Conservation (phyloP, 148 eudicot genomes). For the Rhododendron kiyosumense region DNA sequence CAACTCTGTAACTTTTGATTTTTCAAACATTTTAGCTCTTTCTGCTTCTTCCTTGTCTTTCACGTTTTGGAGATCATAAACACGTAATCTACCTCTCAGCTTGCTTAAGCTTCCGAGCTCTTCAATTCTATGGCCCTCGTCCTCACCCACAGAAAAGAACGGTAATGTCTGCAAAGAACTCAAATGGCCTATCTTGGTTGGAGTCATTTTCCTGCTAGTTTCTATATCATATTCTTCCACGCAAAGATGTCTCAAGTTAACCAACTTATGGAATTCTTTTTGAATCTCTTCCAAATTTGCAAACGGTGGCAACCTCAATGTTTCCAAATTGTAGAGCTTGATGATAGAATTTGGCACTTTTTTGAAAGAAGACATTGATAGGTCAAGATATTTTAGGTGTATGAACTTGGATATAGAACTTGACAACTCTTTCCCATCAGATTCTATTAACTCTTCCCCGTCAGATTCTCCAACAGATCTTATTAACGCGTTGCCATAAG, state of each 20-base stretch:
- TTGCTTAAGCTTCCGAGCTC: not conserved
- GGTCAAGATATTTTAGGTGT: slow-evolving; percentile 14
- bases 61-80: not conserved
- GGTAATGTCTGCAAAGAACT: not conserved
- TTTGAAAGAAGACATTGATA: not conserved
- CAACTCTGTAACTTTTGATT: not conserved
- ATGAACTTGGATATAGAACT: not conserved
- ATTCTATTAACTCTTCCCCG: too few species aligned
- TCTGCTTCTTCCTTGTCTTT: not conserved
- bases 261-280: not conserved
- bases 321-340: slow-evolving; percentile 12
- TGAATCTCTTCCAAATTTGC: not conserved
- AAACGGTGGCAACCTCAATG: not conserved
- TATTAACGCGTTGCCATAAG: too few species aligned
- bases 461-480: not conserved
- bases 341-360: slow-evolving; percentile 7
- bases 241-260: not conserved
- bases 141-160: not conserved
- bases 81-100: not conserved
- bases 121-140: not conserved
- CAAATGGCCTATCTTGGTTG: not conserved
- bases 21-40: not conserved
- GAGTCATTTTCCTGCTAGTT: not conserved
- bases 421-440: not conserved
- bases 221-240: fast-evolving